These are phyloP conservation scores for Cyclostephanos tholiformis DNA, from an alignment of 108 stramenopile species.

Conservation along the genomic window DNA sequence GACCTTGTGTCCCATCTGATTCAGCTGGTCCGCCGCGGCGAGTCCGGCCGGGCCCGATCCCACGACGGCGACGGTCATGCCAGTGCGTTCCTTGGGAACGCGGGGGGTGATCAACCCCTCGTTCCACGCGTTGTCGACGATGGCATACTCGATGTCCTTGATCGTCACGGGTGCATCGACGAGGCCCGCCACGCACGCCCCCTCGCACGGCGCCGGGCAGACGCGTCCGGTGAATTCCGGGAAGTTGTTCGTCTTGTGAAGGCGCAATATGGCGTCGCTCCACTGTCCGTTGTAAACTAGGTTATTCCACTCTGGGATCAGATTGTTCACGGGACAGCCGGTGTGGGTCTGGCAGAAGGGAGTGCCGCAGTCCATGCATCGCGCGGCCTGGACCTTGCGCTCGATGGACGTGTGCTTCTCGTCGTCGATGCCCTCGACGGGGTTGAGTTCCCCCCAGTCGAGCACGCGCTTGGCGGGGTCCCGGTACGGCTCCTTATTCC, in stretches of 20 bases:
- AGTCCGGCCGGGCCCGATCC: slow-evolving; percentile 94
- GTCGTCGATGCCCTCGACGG: slow-evolving; percentile 66
- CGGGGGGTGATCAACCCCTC: slow-evolving; percentile 93
- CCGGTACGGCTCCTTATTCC: slow-evolving; percentile 97
- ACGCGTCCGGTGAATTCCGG: slow-evolving; percentile 98
- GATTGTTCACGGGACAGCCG: slow-evolving; percentile 96
- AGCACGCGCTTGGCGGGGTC: slow-evolving; percentile 86
- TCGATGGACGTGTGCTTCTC: slow-evolving; percentile 85
- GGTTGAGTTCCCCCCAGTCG: slow-evolving; percentile 97
- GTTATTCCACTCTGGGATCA: slow-evolving; percentile 98
- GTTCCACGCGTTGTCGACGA: slow-evolving; percentile 94
- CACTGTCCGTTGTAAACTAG: slow-evolving; percentile 95
- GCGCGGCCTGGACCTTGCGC: slow-evolving; percentile 91
- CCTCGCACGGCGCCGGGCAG: slow-evolving; percentile 98
- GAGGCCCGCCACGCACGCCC: slow-evolving; percentile 95
- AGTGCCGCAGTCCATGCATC: slow-evolving; percentile 99
- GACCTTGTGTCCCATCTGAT: slow-evolving; percentile 97
- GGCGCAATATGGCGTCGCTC: slow-evolving; percentile 91
- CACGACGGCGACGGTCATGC: slow-evolving; percentile 94
- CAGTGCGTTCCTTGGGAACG: slow-evolving; percentile 87
- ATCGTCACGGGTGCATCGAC: slow-evolving; percentile 95
- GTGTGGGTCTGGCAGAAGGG: slow-evolving; percentile 98
- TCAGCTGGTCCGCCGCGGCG: slow-evolving; percentile 93
- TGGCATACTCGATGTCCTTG: slow-evolving; percentile 97
- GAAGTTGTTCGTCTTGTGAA: slow-evolving; percentile 98